A percentile compares a stretch with the other conserved stretches of the same genome.
Evolutionary conservation across 2,329 filamentous ascomycete genomes (phyloP).

Genomic region (Botryotinia convoluta): DNA sequence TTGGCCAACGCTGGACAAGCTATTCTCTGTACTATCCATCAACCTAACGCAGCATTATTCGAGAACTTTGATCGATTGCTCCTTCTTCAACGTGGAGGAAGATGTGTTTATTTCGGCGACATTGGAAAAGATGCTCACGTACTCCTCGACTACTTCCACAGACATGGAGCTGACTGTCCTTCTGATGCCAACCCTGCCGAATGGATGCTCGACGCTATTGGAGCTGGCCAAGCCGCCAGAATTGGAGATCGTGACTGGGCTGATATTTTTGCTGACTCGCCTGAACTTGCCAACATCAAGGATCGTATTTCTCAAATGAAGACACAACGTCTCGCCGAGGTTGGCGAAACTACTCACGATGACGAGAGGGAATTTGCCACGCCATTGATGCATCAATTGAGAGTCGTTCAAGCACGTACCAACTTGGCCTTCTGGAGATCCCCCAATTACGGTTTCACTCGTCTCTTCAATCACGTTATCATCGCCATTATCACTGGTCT

Average conservation of each 20-base stretch:
- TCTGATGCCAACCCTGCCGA: slow-evolving; percentile 55
- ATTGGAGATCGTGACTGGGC: slow-evolving; percentile 64
- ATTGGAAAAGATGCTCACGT: slow-evolving; percentile 61
- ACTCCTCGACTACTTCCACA: slow-evolving; percentile 48
- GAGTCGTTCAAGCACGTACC: slow-evolving; percentile 68
- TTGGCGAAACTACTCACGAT: slow-evolving; percentile 38
- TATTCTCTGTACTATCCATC: slow-evolving; percentile 69
- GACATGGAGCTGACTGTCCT: slow-evolving; percentile 51
- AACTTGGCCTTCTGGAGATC: slow-evolving; percentile 81
- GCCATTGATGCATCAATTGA: slow-evolving; percentile 74
- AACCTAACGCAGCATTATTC: slow-evolving; percentile 67
- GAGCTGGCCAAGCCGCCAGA: slow-evolving; percentile 58
- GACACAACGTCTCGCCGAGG: slow-evolving; percentile 47
- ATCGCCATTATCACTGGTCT: slow-evolving; percentile 78
- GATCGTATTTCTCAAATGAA: slow-evolving; percentile 56
- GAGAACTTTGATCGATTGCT: slow-evolving; percentile 67
- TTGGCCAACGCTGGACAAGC: slow-evolving; percentile 62
- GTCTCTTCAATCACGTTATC: slow-evolving; percentile 78
- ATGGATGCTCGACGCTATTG: slow-evolving; percentile 62
- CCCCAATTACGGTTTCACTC: slow-evolving; percentile 85
- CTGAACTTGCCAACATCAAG: slow-evolving; percentile 55
- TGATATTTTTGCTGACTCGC: slow-evolving; percentile 58
- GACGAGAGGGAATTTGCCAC: slow-evolving; percentile 78
- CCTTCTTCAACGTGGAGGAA: slow-evolving; percentile 60
- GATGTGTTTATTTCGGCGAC: slow-evolving; percentile 66